These are phyloP conservation scores for Cutaneotrichosporon sp. DNA, from an alignment of 1,284 basidiomycete genomes.

Conservation along the genomic window DNA sequence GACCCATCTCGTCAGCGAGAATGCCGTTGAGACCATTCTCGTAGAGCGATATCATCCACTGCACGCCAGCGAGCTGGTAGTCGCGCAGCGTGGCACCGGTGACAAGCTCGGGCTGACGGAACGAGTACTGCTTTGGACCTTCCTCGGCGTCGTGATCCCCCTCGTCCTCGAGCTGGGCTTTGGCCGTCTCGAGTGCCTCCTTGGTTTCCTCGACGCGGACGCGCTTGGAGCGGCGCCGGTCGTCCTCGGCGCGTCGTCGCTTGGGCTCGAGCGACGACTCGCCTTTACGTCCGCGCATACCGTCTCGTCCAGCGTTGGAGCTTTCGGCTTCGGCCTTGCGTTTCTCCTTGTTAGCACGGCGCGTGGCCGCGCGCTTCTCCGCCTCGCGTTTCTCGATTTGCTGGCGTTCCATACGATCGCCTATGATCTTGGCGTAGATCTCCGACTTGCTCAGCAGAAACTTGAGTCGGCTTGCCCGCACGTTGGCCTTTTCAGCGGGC, in stretches of 20 bases:
- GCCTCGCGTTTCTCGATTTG: conserved; percentile 43
- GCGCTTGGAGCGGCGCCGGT: conserved; percentile 5
- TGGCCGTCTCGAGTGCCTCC: neutral
- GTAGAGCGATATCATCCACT: conserved; percentile 92
- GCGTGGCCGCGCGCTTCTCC: conserved; percentile 35
- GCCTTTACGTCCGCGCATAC: conserved; percentile 16
- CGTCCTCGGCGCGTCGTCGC: neutral
- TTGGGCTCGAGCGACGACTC: conserved; percentile 9
- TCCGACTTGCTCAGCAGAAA: conserved; percentile 47
- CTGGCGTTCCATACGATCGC: conserved; percentile 48
- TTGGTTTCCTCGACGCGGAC: conserved; percentile 1
- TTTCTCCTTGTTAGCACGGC: conserved; percentile 46
- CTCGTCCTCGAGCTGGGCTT: conserved; percentile 14
- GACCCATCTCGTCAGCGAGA: conserved; percentile 76
- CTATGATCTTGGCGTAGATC: conserved; percentile 48
- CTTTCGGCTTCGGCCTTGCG: conserved; percentile 16
- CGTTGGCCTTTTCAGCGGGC: conserved; percentile 24
- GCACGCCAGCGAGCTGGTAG: conserved; percentile 90
- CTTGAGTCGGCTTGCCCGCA: conserved; percentile 30
- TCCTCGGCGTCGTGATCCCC: conserved; percentile 15
- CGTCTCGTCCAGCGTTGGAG: conserved; percentile 6
- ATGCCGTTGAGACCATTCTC: conserved; percentile 94
- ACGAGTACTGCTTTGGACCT: conserved; percentile 37
- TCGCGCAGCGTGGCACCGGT: conserved; percentile 80
- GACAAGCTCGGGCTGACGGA: conserved; percentile 67